A percentile compares a stretch with the other conserved stretches of the same genome.
These are phyloP conservation scores for Stachybotrys chartarum DNA, from an alignment of 2,329 filamentous ascomycete species.

Conservation along the genomic window DNA sequence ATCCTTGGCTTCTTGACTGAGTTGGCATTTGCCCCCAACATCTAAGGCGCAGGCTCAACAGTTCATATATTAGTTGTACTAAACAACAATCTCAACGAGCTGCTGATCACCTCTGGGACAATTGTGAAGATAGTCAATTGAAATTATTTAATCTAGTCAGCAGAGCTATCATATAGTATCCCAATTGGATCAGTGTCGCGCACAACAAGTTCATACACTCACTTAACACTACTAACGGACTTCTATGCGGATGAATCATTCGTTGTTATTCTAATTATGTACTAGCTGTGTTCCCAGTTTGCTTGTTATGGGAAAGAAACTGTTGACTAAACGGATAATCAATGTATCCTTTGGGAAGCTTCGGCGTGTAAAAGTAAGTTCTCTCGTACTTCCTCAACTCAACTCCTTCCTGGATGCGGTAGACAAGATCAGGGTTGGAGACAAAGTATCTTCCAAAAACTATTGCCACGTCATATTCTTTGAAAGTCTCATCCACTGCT, in stretches of 20 bases:
- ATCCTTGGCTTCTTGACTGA: constrained; percentile 41
- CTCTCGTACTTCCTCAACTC: neutral
- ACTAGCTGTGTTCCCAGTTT: too few species aligned
- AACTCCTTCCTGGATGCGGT: neutral
- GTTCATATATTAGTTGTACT: too few species aligned
- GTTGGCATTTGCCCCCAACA: constrained; percentile 40
- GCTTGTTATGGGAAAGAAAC: neutral
- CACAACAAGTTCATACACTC: too few species aligned
- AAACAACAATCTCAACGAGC: too few species aligned
- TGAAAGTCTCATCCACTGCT: neutral
- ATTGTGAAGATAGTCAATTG: too few species aligned
- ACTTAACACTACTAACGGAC: too few species aligned
- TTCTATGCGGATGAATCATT: too few species aligned
- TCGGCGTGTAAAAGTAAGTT: neutral
- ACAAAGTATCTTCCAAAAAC: neutral
- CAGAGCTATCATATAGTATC: too few species aligned
- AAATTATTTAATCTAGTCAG: too few species aligned
- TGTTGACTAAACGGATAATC: neutral
- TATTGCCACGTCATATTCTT: constrained; percentile 27
- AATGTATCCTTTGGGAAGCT: neutral
- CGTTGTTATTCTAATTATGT: too few species aligned
- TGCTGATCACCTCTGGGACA: too few species aligned
- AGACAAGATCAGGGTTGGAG: neutral
- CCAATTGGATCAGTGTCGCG: too few species aligned
- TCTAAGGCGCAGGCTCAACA: neutral